phyloP scores from a whole-genome alignment of 495 filamentous ascomycete genomes.

The Pseudoneurospora amorphoporcata region DNA sequence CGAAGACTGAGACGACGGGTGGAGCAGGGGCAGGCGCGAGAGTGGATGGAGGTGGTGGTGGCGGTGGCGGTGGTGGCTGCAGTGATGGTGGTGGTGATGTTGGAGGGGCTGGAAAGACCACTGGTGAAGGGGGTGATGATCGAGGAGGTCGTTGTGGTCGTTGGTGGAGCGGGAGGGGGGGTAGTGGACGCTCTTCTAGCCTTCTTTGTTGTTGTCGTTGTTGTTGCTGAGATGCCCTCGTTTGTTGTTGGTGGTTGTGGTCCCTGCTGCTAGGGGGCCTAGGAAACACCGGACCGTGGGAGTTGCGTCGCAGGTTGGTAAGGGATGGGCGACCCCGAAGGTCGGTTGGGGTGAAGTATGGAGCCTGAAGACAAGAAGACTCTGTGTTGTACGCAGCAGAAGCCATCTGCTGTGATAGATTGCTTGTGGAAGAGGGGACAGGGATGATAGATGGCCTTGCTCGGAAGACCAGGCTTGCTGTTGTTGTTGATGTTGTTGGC shows the following conservation, averaged over 20 bases:
- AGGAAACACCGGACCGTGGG: slow-evolving; percentile 10
- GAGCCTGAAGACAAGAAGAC: neutral
- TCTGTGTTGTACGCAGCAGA: neutral
- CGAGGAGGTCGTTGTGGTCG: neutral
- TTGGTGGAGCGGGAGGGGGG: neutral
- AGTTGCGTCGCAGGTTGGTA: slow-evolving; percentile 8
- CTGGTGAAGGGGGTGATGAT: neutral
- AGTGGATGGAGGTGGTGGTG: neutral
- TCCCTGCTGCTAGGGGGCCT: slow-evolving; percentile 6
- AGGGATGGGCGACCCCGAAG: slow-evolving; percentile 7
- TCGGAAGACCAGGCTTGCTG: neutral
- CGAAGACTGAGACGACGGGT: slow-evolving; percentile 15
- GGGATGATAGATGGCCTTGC: neutral
- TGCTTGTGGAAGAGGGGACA: neutral
- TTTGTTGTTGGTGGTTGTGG: neutral
- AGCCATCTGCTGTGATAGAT: neutral
- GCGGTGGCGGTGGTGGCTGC: neutral
- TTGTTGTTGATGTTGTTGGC: neutral
- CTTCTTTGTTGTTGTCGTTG: neutral
- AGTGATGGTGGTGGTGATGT: neutral
- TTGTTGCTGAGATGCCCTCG: neutral
- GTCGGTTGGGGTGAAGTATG: neutral
- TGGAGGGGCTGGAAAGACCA: neutral
- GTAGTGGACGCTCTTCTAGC: slow-evolving; percentile 4
- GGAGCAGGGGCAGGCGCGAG: neutral